Evolutionary conservation across 257 asterid species (phyloP).

Genomic region (Marsdenia floribunda): DNA sequence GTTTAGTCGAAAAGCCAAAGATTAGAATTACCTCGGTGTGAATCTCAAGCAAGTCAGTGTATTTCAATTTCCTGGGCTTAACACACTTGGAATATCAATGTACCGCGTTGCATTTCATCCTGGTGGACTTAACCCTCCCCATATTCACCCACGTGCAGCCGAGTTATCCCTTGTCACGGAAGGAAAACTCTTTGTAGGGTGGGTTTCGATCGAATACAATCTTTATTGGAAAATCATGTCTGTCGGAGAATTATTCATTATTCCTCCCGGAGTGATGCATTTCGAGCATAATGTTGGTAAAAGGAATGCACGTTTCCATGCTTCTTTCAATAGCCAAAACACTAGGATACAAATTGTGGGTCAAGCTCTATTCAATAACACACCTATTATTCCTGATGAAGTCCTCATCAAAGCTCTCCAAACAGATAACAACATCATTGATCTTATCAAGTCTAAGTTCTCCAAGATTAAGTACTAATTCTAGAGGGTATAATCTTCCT

Average conservation of each 20-base stretch:
- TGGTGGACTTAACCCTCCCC: constrained; percentile 52
- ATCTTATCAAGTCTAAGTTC: constrained; percentile 36
- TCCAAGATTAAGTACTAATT: too few species aligned
- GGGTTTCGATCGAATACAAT: constrained; percentile 36
- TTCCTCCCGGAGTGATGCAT: constrained; percentile 53
- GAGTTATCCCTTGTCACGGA: constrained; percentile 41
- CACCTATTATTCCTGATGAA: constrained; percentile 43
- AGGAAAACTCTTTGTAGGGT: constrained; percentile 47
- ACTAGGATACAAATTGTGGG: constrained; percentile 34
- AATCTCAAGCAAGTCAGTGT: constrained; percentile 29
- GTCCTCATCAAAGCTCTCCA: constrained; percentile 52
- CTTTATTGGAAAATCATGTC: constrained; percentile 33
- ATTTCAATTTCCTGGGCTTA: constrained; percentile 45
- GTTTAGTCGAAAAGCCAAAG: constrained; percentile 32
- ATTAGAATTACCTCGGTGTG: constrained; percentile 26
- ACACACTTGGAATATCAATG: constrained; percentile 57
- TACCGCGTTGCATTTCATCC: constrained; percentile 42
- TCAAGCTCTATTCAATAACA: constrained; percentile 37
- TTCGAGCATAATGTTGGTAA: constrained; percentile 56
- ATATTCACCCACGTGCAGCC: constrained; percentile 56
- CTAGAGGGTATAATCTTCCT: too few species aligned
- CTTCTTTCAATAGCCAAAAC: constrained; percentile 61
- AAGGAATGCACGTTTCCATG: constrained; percentile 32
- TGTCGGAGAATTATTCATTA: constrained; percentile 48
- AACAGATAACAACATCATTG: constrained; percentile 31